Percentiles rank a stretch among this genome's conserved stretches.
Conservation (phyloP, 306 rosid genomes). For the Quercus robur region DNA sequence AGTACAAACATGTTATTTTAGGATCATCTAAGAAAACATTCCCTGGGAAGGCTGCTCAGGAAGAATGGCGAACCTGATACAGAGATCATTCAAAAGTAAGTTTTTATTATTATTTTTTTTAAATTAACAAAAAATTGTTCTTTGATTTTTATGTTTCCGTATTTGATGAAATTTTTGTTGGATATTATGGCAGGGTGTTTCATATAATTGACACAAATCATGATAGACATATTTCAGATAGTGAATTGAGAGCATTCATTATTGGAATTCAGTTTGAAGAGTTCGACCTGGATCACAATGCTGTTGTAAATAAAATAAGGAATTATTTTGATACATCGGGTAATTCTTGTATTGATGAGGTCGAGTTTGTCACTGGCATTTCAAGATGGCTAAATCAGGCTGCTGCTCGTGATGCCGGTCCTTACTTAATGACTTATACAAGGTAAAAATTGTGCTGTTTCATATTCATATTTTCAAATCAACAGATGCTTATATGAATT, state of each 20-base stretch:
- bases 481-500: conserved; percentile 2
- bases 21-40: conserved; percentile 57
- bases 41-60: conserved; percentile 62
- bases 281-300: conserved; percentile 63
- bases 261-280: conserved; percentile 69
- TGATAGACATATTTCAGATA: conserved; percentile 46
- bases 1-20: conserved; percentile 73
- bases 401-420: conserved; percentile 46
- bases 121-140: not conserved
- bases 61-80: conserved; percentile 64
- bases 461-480: not conserved
- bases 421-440: conserved; percentile 36
- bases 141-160: not conserved
- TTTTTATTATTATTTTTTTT: not conserved
- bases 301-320: conserved; percentile 54
- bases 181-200: conserved; percentile 57
- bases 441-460: not conserved
- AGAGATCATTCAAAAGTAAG: conserved; percentile 56
- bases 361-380: conserved; percentile 59
- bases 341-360: conserved; percentile 31
- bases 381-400: conserved; percentile 50
- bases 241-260: conserved; percentile 73
- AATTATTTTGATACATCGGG: conserved; percentile 59
- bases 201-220: conserved; percentile 43
- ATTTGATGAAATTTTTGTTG: conserved; percentile 14